These are phyloP conservation scores for Iberis amara DNA, from an alignment of 441 rosid species.

Conservation along the genomic window DNA sequence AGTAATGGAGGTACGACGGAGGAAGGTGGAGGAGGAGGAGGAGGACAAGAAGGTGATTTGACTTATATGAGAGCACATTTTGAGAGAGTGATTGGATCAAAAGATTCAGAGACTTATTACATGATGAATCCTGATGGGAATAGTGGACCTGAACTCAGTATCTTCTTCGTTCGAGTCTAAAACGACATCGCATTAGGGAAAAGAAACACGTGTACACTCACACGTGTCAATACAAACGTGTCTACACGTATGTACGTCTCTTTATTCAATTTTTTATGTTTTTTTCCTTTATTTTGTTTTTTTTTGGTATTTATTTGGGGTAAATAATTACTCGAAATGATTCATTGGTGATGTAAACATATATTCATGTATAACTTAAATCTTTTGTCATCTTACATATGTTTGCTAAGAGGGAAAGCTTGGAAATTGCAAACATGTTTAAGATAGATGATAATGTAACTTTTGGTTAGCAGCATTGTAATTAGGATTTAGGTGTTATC, in stretches of 20 bases:
- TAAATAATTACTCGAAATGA: neutral
- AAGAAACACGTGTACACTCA: neutral
- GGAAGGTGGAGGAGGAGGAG: slow-evolving; percentile 20
- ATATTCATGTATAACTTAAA: slow-evolving; percentile 1
- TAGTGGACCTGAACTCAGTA: slow-evolving; percentile 55
- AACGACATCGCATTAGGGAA: slow-evolving; percentile 14
- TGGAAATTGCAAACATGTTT: too few relatives aligned
- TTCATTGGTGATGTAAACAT: slow-evolving; percentile 14
- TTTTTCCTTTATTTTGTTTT: too few relatives aligned
- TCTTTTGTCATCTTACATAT: neutral
- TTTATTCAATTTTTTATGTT: neutral
- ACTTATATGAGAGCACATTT: slow-evolving; percentile 75
- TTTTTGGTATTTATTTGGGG: neutral
- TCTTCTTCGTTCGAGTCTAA: slow-evolving; percentile 34
- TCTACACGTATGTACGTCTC: neutral
- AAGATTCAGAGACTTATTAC: slow-evolving; percentile 79
- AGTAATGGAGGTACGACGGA: slow-evolving; percentile 16
- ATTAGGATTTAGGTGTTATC: too few relatives aligned
- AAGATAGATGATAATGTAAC: too few relatives aligned
- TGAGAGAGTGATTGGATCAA: slow-evolving; percentile 72
- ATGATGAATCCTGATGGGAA: slow-evolving; percentile 79
- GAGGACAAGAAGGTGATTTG: slow-evolving; percentile 57
- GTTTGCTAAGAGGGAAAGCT: too few relatives aligned
- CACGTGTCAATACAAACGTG: neutral
- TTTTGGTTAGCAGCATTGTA: too few relatives aligned